Base-by-base conservation (phyloP, 495 filamentous ascomycete genomes). In the Trichocladium uniseriatum region DNA sequence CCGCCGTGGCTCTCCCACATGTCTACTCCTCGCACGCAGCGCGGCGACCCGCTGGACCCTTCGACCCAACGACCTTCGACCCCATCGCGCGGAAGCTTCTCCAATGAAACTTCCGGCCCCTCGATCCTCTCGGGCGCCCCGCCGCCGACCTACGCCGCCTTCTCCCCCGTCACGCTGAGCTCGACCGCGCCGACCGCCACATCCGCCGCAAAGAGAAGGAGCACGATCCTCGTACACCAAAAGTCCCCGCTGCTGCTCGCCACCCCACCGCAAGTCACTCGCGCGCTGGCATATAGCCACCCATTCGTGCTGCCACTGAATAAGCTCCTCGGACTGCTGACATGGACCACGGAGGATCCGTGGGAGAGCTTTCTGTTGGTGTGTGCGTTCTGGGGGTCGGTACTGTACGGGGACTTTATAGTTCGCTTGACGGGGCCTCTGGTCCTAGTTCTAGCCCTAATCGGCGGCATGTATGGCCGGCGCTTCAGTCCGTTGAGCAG, bases 321-420 rank as follows among this genome's bases (percentile, higher is more conserved):
- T 57, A 84, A 81, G 54, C 55, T 92, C 10, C 81, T 78, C 14
- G 91, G 90, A 0, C 71, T 99, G 42, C 55, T 97, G 35, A 94
- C 86, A 68, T 99, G 92, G 92, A 92, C 87, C 15, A 89, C 83
- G 9, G 83, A 77, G 24, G 92, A 99, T 56, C 82, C 89, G 2
- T 97, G 90, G 90, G 88, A 96, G 69, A 94, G 88, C 72, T 99
- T 99, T 66, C 71, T 99, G 40, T 62, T 97, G 24, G 73, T 99
- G 11, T 79, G 81, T 2, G 71, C 61, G 5, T 99, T 95, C 60
- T 99, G 92, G 92, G 82, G 79, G 0, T 63, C 83, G 7, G 82
- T 86, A 1, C 70, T 95, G 2, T 97, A 96, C 63, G 89, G 89
- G 35, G 91, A 94, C 66, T 68, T 73, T 18, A 71, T 95, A 18